A percentile compares a stretch with the other conserved stretches of the same genome.
Evolutionary conservation across 2,329 filamentous ascomycete genomes (phyloP).

Genomic region (Aspergillus transmontanensis): DNA sequence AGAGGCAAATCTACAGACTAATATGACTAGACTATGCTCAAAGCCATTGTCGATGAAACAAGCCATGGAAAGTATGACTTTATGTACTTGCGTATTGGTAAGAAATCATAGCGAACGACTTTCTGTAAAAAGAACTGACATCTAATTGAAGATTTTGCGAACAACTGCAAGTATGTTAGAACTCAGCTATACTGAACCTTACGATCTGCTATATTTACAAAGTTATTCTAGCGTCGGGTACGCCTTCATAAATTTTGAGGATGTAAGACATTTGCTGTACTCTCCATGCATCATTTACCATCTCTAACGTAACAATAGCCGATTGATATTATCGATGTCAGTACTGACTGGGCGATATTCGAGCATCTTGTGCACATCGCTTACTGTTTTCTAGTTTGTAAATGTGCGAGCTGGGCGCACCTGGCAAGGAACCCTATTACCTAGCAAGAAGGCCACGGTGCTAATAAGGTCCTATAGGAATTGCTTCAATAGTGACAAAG

Average conservation of each 20-base stretch:
- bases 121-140: not conserved
- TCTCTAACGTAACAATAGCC: conserved; percentile 57
- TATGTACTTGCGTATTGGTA: conserved; percentile 84
- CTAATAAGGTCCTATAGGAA: conserved; percentile 57
- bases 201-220: conserved; percentile 8
- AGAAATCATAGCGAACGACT: conserved; percentile 13
- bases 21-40: conserved; percentile 64
- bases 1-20: not conserved
- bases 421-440: conserved; percentile 52
- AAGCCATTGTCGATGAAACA: conserved; percentile 75
- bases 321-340: conserved; percentile 70
- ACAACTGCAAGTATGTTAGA: conserved; percentile 74
- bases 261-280: conserved; percentile 56
- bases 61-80: conserved; percentile 88
- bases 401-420: conserved; percentile 69
- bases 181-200: not conserved
- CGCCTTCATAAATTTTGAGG: conserved; percentile 92
- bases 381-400: conserved; percentile 63
- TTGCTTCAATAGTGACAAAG: conserved; percentile 79
- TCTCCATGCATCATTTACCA: not conserved
- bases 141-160: conserved; percentile 64
- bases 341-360: conserved; percentile 31
- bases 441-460: conserved; percentile 13
- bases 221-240: conserved; percentile 74
- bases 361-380: conserved; percentile 17